These are phyloP conservation scores for Chaetomiaceae sp. DNA, from an alignment of 2,329 filamentous ascomycete species.

Conservation along the genomic window DNA sequence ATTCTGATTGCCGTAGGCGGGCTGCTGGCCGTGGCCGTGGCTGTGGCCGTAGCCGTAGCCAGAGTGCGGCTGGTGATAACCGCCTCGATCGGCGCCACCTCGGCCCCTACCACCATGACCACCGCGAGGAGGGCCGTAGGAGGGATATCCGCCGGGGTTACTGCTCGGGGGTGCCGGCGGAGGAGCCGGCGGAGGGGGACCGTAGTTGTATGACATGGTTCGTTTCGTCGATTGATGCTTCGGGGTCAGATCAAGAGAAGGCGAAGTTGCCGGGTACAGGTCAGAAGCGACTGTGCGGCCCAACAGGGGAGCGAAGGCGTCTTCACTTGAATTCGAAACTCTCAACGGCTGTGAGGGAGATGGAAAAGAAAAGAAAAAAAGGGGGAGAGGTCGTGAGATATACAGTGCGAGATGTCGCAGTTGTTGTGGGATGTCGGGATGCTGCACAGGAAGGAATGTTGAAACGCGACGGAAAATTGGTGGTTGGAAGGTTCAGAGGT, in stretches of 20 bases:
- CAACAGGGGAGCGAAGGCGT: slow-evolving; percentile 12
- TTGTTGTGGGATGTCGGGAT: background rate
- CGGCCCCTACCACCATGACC: slow-evolving; percentile 40
- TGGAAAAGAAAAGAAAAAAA: background rate
- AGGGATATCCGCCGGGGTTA: slow-evolving; percentile 35
- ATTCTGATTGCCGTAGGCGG: slow-evolving; percentile 30
- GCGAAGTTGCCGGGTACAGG: slow-evolving; percentile 10
- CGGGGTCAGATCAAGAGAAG: slow-evolving; percentile 1
- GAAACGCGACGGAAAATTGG: background rate
- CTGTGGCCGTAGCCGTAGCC: slow-evolving; percentile 46
- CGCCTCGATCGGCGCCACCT: slow-evolving; percentile 39
- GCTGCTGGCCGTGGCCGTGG: slow-evolving; percentile 42
- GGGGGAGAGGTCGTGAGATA: background rate
- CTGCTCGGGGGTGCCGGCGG: slow-evolving; percentile 29
- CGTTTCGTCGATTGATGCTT: background rate
- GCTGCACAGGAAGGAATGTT: background rate
- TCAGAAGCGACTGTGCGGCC: background rate
- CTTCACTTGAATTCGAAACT: slow-evolving; percentile 25
- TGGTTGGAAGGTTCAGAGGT: background rate
- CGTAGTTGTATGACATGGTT: slow-evolving; percentile 51
- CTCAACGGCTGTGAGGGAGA: background rate
- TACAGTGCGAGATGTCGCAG: background rate
- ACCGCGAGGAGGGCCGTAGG: slow-evolving; percentile 33
- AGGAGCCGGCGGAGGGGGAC: slow-evolving; percentile 49
- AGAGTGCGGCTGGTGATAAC: slow-evolving; percentile 39